Percentiles rank a stretch among this genome's conserved stretches.
Evolutionary conservation across 768 basidiomycete species (phyloP).

Genomic region (Suillus luteus): DNA sequence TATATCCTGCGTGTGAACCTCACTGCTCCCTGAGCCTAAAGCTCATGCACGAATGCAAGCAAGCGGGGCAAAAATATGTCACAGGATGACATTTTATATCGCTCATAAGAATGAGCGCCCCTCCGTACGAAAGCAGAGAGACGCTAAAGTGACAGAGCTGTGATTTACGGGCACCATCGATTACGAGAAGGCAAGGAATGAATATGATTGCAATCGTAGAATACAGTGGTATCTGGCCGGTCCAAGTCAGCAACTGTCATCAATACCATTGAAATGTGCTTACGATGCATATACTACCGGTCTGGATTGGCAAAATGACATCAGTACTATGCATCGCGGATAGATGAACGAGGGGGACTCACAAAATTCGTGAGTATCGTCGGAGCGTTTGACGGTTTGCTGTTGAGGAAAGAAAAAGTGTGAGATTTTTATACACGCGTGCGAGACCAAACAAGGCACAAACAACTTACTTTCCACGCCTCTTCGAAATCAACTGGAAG

Average conservation of each 20-base stretch:
- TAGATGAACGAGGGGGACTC: constrained; percentile 41
- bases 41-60: constrained; percentile 28
- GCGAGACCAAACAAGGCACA: constrained; percentile 44
- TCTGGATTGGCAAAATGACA: constrained; percentile 31
- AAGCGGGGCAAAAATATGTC: constrained; percentile 44
- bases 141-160: constrained; percentile 87
- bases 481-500: constrained; percentile 98
- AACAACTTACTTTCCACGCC: constrained; percentile 95
- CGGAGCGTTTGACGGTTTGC: constrained; percentile 95
- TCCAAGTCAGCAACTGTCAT: constrained; percentile 18
- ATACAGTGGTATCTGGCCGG: constrained; percentile 35
- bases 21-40: constrained; percentile 34
- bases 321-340: constrained; percentile 14
- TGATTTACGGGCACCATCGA: constrained; percentile 9
- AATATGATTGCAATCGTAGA: constrained; percentile 36
- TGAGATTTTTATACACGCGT: constrained; percentile 33
- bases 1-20: constrained; percentile 59
- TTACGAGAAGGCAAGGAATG: constrained; percentile 20
- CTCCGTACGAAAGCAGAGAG: constrained; percentile 63
- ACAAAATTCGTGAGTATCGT: constrained; percentile 98
- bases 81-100: constrained; percentile 47
- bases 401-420: constrained; percentile 43
- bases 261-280: constrained; percentile 38
- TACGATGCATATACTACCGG: constrained; percentile 37
- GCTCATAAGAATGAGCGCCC: constrained; percentile 88